Percentiles rank a stretch among this genome's conserved stretches.
These are phyloP conservation scores for Lodderomyces oxycetoniae DNA, from an alignment of 1,139 yeast genomes.

Conservation along the genomic window DNA sequence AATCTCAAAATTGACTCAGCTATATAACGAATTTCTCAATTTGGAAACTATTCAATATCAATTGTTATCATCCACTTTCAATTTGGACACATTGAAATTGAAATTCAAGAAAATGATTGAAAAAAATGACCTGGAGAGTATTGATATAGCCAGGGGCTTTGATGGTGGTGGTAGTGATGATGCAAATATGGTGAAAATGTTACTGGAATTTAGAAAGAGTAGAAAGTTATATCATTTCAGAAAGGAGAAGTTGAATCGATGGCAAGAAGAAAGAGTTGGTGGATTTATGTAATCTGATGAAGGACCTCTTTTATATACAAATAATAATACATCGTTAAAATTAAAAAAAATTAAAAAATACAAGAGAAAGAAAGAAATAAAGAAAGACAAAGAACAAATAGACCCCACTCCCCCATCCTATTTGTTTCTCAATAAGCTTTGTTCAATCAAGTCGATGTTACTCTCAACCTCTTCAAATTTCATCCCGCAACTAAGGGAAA, in stretches of 20 bases:
- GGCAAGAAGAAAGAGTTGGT: conserved; percentile 65
- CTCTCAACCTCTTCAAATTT: conserved; percentile 37
- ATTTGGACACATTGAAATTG: conserved; percentile 26
- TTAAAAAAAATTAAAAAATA: neutral
- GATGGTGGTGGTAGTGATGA: conserved; percentile 2
- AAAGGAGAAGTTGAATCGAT: conserved; percentile 54
- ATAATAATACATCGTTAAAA: neutral
- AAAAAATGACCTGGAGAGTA: conserved; percentile 22
- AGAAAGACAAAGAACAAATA: neutral
- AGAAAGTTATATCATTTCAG: conserved; percentile 52
- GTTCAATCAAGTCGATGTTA: conserved; percentile 42
- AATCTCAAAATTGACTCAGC: conserved; percentile 21
- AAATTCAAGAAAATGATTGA: conserved; percentile 28
- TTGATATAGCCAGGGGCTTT: conserved; percentile 14
- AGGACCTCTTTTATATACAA: too few species aligned
- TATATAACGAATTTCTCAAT: conserved; percentile 31
- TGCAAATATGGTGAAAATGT: conserved; percentile 27
- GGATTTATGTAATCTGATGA: conserved; percentile 29
- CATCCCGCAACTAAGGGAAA: conserved; percentile 46
- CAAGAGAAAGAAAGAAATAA: neutral
- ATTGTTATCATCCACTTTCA: conserved; percentile 35
- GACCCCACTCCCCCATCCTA: conserved; percentile 1
- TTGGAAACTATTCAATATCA: conserved; percentile 41
- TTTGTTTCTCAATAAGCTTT: conserved; percentile 20
- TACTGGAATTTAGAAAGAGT: conserved; percentile 40